Base-by-base conservation (phyloP, 140 eudicot species). In the Stevia rebaudiana region DNA sequence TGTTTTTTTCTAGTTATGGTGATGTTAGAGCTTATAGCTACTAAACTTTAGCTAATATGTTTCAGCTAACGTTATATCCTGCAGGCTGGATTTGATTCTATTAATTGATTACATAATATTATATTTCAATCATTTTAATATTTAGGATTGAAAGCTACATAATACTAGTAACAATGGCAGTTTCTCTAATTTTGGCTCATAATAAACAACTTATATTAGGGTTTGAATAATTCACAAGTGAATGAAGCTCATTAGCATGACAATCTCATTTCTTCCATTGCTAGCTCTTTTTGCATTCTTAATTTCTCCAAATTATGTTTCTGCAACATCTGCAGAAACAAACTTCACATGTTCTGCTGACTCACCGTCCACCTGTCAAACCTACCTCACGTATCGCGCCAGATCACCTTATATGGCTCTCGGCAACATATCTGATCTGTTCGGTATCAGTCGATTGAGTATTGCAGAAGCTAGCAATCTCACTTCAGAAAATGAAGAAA, bases 351-450 rank as follows among this genome's bases (percentile, higher is more conserved):
- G 82, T 72, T 79, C 86, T 52, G 39, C 82, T 10, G 73, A 76
- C 62, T 79, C 90, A 13, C 82, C 84, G 0, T 15, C 65, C 50
- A 64, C 87, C 3, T 85, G 95, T 62, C 72, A 78, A 55, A 85
- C 95, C 6, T 89, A 80, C 60, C 61, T 89, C 57, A 80, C 84
- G 0, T 89, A 80, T 65, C 88, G 84, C 8, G 91, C 81, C 46
- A 50, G 74, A 63, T 24, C 75, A 44, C 89, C 91, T 46, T 80
- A 73, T 66, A 41, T 80, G 64, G 77, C 63, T 59, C 81, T 85
- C 1, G 90, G 82, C 8, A 71, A 41, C 31, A 81, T 89, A 36
- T 85, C 94, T 8, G 88, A 78, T 70, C 84, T 89, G 11, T 85
- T 89, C 41, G 81, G 79, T 22, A 72, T 85, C 55, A 89, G 91